Conservation (phyloP, 2,329 filamentous ascomycete genomes). For the Tolypocladium endophyticum region DNA sequence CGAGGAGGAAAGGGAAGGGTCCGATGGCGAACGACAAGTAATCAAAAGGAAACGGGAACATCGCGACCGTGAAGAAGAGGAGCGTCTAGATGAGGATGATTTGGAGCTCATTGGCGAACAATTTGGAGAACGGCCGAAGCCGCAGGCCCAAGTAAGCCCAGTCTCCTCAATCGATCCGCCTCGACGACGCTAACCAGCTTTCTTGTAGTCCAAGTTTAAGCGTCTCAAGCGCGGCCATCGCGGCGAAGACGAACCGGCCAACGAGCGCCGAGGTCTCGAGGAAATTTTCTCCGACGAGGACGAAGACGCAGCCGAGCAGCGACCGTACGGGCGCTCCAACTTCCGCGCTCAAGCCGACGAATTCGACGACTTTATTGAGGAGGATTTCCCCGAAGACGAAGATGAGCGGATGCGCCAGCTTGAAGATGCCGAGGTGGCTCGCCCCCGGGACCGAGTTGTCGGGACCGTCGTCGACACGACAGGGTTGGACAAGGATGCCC, state of each 20-base stretch:
- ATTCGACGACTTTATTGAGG: slow-evolving; percentile 93
- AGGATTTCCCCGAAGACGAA: slow-evolving; percentile 84
- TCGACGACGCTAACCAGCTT: slow-evolving; percentile 8
- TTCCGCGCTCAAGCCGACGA: slow-evolving; percentile 61
- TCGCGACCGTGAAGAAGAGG: slow-evolving; percentile 70
- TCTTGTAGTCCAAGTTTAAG: slow-evolving; percentile 77
- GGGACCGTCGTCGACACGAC: slow-evolving; percentile 65
- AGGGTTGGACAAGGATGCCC: slow-evolving; percentile 80
- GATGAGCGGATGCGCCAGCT: slow-evolving; percentile 63
- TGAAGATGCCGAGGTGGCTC: slow-evolving; percentile 82
- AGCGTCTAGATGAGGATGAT: slow-evolving; percentile 91
- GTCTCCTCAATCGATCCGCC: background rate
- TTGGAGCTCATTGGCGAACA: slow-evolving; percentile 86
- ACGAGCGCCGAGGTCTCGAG: slow-evolving; percentile 62
- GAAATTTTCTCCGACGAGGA: slow-evolving; percentile 97
- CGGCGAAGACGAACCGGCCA: slow-evolving; percentile 56
- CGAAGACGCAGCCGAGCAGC: slow-evolving; percentile 54
- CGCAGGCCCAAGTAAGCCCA: slow-evolving; percentile 57
- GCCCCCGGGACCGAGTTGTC: slow-evolving; percentile 62
- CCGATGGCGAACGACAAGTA: slow-evolving; percentile 39
- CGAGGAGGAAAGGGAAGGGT: slow-evolving; percentile 67
- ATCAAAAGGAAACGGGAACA: slow-evolving; percentile 66
- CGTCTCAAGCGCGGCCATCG: slow-evolving; percentile 86
- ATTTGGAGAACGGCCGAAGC: slow-evolving; percentile 51
- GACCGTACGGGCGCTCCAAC: slow-evolving; percentile 37